Evolutionary conservation across 352 stramenopile species (phyloP).

Genomic region (Phytopythium montanum): DNA sequence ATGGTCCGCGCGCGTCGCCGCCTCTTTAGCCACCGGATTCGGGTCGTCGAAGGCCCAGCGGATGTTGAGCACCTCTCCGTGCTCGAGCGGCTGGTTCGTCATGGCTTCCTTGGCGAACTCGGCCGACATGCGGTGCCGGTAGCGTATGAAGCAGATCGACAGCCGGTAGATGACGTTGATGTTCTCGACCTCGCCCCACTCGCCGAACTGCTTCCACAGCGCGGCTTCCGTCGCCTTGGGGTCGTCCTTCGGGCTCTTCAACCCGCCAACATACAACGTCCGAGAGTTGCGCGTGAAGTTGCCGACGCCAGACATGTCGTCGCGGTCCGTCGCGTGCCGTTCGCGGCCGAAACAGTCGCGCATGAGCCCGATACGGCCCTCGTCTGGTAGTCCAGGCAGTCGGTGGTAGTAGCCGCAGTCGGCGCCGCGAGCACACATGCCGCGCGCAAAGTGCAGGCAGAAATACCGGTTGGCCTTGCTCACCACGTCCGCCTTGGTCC

Average conservation of each 20-base stretch:
- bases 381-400: slow-evolving; percentile 71
- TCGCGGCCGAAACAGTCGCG: slow-evolving; percentile 92
- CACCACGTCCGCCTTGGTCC: slow-evolving; percentile 89
- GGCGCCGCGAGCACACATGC: slow-evolving; percentile 83
- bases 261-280: slow-evolving; percentile 89
- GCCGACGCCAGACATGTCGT: slow-evolving; percentile 92
- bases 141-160: slow-evolving; percentile 90
- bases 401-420: slow-evolving; percentile 94
- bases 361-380: slow-evolving; percentile 81
- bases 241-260: slow-evolving; percentile 58
- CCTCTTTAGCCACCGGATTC: slow-evolving; percentile 91
- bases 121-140: slow-evolving; percentile 69
- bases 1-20: slow-evolving; percentile 77
- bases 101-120: slow-evolving; percentile 90
- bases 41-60: slow-evolving; percentile 93
- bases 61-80: slow-evolving; percentile 90
- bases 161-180: slow-evolving; percentile 93
- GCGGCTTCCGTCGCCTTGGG: slow-evolving; percentile 53
- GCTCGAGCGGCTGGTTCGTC: slow-evolving; percentile 85
- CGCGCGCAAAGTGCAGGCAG: slow-evolving; percentile 91
- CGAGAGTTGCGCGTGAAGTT: slow-evolving; percentile 90
- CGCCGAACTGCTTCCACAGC: slow-evolving; percentile 86
- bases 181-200: slow-evolving; percentile 93
- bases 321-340: slow-evolving; percentile 86
- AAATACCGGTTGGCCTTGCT: slow-evolving; percentile 88